Base-by-base conservation (phyloP, 768 basidiomycete genomes). In the Suillus subluteus region DNA sequence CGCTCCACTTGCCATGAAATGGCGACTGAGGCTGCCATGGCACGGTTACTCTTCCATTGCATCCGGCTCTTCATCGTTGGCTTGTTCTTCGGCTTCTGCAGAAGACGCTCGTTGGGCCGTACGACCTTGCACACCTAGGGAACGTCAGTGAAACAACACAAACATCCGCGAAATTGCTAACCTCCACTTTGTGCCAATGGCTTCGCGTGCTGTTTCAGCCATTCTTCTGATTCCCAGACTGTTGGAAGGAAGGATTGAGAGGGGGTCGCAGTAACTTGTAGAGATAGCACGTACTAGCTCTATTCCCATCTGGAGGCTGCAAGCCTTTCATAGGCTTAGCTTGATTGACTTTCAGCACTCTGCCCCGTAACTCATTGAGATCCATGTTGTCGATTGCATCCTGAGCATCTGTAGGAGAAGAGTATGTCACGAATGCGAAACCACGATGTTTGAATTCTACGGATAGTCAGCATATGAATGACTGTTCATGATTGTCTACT, bases 361-460 rank as follows among this genome's bases (percentile, higher is more conserved):
- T 87, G 61, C 89, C 94, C 61, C 82, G 84, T 66, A 93, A 82
- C 75, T 96, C 96, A 73, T 97, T 98, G 79, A 96, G 81, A 78
- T 99, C 96, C 94, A 96, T 98, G 80, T 99, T 99, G 83, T 99
- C 97, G 67, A 98, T 97, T 37, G 97, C 97, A 76, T 98, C 96
- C 74, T 94, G 91, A 6, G 97, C 96, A 78, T 97, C 95, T 30
- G 86, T 85, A 11, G 91, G 75, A 8, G 90, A 91, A 13, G 88
- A 80, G 75, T 87, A 99, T 2, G 95, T 96, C 58, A 98, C 87
- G 75, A 98, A 98, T 11, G 91, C 97, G 80, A 96, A 98, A 12
- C 96, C 97, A 55, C 95, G 89, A 76, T 95, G 94, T 80, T 92
- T 94, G n/a, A 79, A 79, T 68, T 91, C 91, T 91, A 66, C 13